Base-by-base conservation (phyloP, 2,329 filamentous ascomycete species). In the Epichloe baconii region DNA sequence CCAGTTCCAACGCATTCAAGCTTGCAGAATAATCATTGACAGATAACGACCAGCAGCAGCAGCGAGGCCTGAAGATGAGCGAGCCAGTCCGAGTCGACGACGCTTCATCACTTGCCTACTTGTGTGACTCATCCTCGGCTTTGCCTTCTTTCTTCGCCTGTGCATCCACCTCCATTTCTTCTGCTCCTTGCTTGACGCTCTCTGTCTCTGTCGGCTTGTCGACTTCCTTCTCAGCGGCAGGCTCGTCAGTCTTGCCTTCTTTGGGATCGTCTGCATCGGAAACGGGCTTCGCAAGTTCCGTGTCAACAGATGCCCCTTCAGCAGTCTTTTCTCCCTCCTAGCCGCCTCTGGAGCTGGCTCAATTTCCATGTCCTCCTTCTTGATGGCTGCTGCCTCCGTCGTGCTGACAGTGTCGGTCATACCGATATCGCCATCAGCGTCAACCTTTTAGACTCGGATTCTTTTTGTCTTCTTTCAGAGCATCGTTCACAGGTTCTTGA, bases 371-470 rank as follows among this genome's bases (percentile, higher is more conserved):
- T 72, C 70, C 41, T 72, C 69, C 35, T 66, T 64, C 52, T 72
- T 70, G 44, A 72, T 68, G 7, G 61, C 56, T n/a, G 66, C 58
- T 41, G 62, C 59, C 12, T 64, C 58, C 10, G 56, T 56, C 1
- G 64, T 54, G 0, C 64, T 53, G 1, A 64, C 61, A 2, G 68
- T 55, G 43, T 71, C 72, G 2, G 64, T 66, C 74, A 78, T 78
- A 10, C 74, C 72, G 6, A 78, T 66, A 57, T 78, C 74, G 12
- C 74, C 74, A 52, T 77, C 74, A 2, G 61, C 63, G 34, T 78
- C 75, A 4, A 70, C 61, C 17, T 63, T 62, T 65, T 55, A 37
- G 47, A 26, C 12, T 56, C 56, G 38, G 63, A n/a, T 2, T 50
- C 44, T 10, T 45, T 37, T 50, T 35, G 38, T 56, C 50, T 41